Evolutionary conservation across 192 early-diverging fungal species (phyloP).

Genomic region (Dissophora ornata): DNA sequence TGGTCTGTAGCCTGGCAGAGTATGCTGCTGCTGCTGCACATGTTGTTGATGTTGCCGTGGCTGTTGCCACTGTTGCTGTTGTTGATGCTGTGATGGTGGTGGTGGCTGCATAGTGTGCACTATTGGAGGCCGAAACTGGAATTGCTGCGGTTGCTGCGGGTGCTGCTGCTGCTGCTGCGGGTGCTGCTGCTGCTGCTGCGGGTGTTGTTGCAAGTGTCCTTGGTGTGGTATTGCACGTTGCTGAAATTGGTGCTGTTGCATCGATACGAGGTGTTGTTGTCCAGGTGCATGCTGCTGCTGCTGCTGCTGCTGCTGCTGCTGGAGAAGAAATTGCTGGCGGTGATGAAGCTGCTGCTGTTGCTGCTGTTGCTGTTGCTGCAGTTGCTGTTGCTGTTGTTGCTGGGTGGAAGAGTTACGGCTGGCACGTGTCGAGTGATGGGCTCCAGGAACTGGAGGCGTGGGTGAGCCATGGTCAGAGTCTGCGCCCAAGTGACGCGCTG

Average conservation of each 20-base stretch:
- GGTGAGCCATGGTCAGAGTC: constrained; percentile 21
- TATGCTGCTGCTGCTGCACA: constrained; percentile 1
- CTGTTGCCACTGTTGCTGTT: neutral
- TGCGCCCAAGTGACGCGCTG: too few relatives aligned
- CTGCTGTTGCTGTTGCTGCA: constrained; percentile 6
- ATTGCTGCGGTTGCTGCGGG: too few relatives aligned
- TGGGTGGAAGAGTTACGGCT: constrained; percentile 16
- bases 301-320: constrained; percentile 22
- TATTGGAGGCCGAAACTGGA: too few relatives aligned
- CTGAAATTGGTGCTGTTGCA: too few relatives aligned
- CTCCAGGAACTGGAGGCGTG: constrained; percentile 11
- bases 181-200: too few relatives aligned
- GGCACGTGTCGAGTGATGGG: constrained; percentile 27
- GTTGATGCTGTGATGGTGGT: too few relatives aligned
- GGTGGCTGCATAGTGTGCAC: too few relatives aligned
- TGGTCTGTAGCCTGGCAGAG: neutral
- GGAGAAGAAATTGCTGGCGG: constrained; percentile 15
- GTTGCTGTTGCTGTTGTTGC: constrained; percentile 9
- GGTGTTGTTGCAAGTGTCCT: too few relatives aligned
- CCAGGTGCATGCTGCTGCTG: constrained; percentile 5
- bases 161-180: too few relatives aligned
- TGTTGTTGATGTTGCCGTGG: neutral
- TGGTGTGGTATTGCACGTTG: neutral
- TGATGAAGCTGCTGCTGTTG: constrained; percentile 7
- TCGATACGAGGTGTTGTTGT: constrained; percentile 9